Percentiles rank a stretch among this genome's conserved stretches.
Evolutionary conservation across 1,284 basidiomycete genomes (phyloP).

Genomic region (Malassezia psittaci): DNA sequence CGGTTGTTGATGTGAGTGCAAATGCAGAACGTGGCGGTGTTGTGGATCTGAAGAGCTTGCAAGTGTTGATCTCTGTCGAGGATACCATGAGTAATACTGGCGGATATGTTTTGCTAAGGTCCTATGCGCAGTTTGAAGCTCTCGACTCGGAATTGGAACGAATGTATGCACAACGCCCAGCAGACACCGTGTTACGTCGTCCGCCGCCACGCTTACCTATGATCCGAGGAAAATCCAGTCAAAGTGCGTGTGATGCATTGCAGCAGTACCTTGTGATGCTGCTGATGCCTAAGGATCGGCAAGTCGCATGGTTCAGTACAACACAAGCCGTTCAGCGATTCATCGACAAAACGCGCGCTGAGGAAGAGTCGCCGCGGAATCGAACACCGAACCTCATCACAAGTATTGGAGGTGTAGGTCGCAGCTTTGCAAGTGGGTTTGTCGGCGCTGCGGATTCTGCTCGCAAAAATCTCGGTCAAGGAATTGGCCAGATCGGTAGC

Average conservation of each 20-base stretch:
- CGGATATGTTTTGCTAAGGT: conserved; percentile 37
- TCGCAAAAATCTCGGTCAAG: conserved; percentile 22
- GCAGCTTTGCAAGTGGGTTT: conserved; percentile 32
- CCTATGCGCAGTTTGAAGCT: conserved; percentile 40
- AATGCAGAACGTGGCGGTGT: conserved; percentile 25
- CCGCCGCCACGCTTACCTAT: conserved; percentile 25
- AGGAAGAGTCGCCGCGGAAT: conserved; percentile 20
- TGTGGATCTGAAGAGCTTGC: conserved; percentile 28
- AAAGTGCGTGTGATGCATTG: conserved; percentile 21
- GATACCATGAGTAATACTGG: conserved; percentile 19
- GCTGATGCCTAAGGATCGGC: conserved; percentile 18
- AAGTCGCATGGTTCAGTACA: conserved; percentile 13
- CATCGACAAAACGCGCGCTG: conserved; percentile 36
- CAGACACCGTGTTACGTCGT: conserved; percentile 16
- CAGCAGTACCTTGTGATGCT: conserved; percentile 30
- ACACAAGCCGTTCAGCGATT: conserved; percentile 27
- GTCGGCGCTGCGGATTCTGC: conserved; percentile 33
- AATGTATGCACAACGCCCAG: conserved; percentile 17
- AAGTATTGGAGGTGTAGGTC: conserved; percentile 26
- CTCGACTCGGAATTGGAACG: conserved; percentile 32
- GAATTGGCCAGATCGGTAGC: conserved; percentile 11
- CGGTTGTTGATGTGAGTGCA: conserved; percentile 29
- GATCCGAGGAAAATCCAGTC: conserved; percentile 24
- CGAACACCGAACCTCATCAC: conserved; percentile 9
- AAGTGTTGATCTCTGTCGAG: conserved; percentile 43